Evolutionary conservation across 805 yeast genomes (phyloP), one percentile per base, ranked within the genome.

Genomic region (Saccharomycopsis sp.): DNA sequence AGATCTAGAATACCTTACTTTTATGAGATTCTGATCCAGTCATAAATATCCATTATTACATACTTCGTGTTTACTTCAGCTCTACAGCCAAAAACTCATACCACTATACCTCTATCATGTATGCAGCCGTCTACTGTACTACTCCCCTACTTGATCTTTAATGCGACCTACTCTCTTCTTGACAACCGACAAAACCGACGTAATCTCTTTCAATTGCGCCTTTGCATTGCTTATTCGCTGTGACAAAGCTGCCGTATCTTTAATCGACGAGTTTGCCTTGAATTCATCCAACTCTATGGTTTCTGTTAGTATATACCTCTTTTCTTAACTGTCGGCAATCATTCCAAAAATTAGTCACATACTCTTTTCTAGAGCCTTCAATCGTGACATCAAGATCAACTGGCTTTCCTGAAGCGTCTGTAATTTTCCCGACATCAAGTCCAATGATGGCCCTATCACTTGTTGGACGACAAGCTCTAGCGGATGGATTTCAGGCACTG

Each of bases 391-490:
- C 4, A 60, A 34, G 9, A 60, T 55, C 15, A 57, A 29, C 44
- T 60, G 63, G 24, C 61, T 57, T 15, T 60, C 61, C 34, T 56
- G 63, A 40, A 60, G 53, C 14, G 50, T 50, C 9, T 37, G 21
- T n/a, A 60, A 44, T 47, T 60, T 57, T 2, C 52, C 56, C 15
- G 55, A 51, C 34, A 57, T 40, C 2, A 53, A 34, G 34, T 60
- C 63, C 24, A 60, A 55, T n/a, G 59, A 50, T 5, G 57, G 53
- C 9, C 63, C 63, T 8, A 60, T 51, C 15, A 60, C 53, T 16
- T 53, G 34, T n/a, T 60, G 63, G 15, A 60, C 57, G 2, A 60
- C 60, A 12, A 57, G 50, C 40, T 60, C 63, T n/a, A 60, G 23
- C 2, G 63, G 63, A 34, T 60, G 63, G 5, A 60, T 53, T n/a